phyloP scores from a whole-genome alignment of 805 yeast species.

The Metschnikowia continentalis region DNA sequence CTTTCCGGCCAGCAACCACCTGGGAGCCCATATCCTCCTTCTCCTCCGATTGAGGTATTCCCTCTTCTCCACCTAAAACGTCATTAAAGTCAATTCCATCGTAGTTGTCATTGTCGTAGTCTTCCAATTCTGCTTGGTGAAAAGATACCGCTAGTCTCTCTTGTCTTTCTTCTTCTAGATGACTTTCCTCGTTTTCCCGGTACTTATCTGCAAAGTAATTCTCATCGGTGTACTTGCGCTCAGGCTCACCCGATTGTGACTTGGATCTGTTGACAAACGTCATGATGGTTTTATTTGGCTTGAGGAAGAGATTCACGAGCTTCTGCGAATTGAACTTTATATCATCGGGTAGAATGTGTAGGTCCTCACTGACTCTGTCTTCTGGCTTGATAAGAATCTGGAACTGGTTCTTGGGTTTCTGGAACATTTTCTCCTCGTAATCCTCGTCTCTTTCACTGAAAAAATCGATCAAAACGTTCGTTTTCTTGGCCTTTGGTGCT shows the following conservation, averaged over 20 bases:
- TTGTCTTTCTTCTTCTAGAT: conserved; percentile 30
- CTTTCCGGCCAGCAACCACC: conserved; percentile 20
- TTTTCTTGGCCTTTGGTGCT: conserved; percentile 21
- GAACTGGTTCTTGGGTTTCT: conserved; percentile 24
- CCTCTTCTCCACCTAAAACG: conserved; percentile 31
- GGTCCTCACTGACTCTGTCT: conserved; percentile 23
- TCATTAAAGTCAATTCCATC: conserved; percentile 43
- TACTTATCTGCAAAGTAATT: conserved; percentile 70
- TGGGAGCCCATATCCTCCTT: conserved; percentile 17
- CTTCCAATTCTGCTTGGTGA: conserved; percentile 41
- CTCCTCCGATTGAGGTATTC: conserved; percentile 10
- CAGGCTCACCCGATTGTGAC: conserved; percentile 9
- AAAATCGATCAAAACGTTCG: conserved; percentile 27
- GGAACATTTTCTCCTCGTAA: conserved; percentile 28
- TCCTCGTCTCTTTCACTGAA: conserved; percentile 31
- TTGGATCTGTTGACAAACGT: conserved; percentile 11
- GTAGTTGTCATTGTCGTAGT: conserved; percentile 33
- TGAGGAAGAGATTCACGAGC: conserved; percentile 62
- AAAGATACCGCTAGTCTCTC: conserved; percentile 33
- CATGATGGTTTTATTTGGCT: conserved; percentile 51
- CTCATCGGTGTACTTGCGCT: conserved; percentile 50
- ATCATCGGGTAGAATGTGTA: conserved; percentile 66
- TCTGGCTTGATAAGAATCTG: conserved; percentile 28
- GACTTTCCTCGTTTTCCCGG: conserved; percentile 25
- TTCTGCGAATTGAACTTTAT: conserved; percentile 64